Conservation (phyloP, 305 asterid species). For the Fraxinus ornus region DNA sequence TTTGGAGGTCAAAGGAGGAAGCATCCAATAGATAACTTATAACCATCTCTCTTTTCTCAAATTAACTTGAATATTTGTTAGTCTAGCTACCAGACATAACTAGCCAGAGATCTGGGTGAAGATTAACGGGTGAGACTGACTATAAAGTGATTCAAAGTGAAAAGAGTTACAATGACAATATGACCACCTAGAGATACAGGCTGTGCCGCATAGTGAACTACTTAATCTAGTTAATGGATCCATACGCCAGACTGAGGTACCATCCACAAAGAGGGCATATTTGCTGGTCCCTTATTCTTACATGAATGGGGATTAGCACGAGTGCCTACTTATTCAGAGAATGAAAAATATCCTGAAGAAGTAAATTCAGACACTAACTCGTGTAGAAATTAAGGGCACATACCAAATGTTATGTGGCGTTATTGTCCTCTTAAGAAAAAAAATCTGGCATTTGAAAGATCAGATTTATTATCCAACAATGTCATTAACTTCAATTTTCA, state of each 20-base stretch:
- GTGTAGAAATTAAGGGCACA: constrained; percentile 21
- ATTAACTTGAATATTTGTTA: not conserved
- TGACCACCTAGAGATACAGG: not conserved
- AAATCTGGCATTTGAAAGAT: not conserved
- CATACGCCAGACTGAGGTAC: not conserved
- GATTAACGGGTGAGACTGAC: not conserved
- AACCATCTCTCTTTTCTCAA: not conserved
- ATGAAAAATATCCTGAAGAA: not conserved
- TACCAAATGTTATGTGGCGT: not conserved
- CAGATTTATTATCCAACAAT: not conserved
- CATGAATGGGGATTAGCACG: not conserved
- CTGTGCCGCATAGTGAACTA: not conserved
- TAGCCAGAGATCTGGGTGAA: constrained; percentile 10
- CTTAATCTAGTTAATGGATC: constrained; percentile 1
- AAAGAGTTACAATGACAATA: not conserved
- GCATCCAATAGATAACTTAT: not conserved
- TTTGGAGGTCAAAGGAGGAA: not conserved
- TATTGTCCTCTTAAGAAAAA: not conserved
- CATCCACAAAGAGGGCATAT: not conserved
- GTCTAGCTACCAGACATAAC: constrained; percentile 10
- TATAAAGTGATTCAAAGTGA: not conserved
- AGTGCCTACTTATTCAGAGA: not conserved
- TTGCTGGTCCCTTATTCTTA: constrained; percentile 15
- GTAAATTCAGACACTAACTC: not conserved
- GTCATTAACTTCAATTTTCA: not conserved